Percentiles rank a stretch among this genome's conserved stretches.
Conservation (phyloP, 2,329 filamentous ascomycete genomes). For the Magnaporthales sp. region DNA sequence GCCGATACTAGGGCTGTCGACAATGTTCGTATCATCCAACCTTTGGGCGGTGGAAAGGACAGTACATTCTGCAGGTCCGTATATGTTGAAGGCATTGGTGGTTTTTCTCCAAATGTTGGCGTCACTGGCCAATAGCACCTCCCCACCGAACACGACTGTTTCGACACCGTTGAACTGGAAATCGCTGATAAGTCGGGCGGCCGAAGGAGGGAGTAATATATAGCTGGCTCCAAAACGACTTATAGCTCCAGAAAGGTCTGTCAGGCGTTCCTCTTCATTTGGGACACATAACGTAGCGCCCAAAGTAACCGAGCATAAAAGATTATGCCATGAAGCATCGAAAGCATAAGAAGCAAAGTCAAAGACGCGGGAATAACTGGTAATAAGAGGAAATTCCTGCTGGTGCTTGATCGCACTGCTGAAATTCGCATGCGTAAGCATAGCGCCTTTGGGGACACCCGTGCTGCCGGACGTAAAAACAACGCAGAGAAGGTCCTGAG, state of each 20-base stretch:
- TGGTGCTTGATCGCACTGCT: background rate
- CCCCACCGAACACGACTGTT: background rate
- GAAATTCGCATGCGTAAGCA: background rate
- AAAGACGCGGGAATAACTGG: constrained; percentile 9
- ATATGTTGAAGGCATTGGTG: background rate
- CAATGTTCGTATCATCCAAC: background rate
- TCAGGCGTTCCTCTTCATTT: background rate
- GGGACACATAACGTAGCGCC: background rate
- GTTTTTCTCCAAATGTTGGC: background rate
- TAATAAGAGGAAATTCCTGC: background rate
- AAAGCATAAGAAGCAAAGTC: constrained; percentile 29
- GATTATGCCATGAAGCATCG: constrained; percentile 42
- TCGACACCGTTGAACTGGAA: background rate
- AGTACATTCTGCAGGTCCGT: background rate
- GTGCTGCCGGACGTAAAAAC: constrained; percentile 52
- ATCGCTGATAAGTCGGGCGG: background rate
- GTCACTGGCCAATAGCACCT: background rate
- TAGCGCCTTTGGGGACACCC: constrained; percentile 42
- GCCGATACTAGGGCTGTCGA: background rate
- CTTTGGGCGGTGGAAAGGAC: background rate
- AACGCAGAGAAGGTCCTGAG: constrained; percentile 21
- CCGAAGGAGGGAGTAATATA: background rate
- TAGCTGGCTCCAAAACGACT: background rate
- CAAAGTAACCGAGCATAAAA: background rate
- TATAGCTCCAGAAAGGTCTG: background rate